Evolutionary conservation across 129 eudicot species (phyloP), one percentile per base, ranked within the genome.

Genomic region (Logfia minima): DNA sequence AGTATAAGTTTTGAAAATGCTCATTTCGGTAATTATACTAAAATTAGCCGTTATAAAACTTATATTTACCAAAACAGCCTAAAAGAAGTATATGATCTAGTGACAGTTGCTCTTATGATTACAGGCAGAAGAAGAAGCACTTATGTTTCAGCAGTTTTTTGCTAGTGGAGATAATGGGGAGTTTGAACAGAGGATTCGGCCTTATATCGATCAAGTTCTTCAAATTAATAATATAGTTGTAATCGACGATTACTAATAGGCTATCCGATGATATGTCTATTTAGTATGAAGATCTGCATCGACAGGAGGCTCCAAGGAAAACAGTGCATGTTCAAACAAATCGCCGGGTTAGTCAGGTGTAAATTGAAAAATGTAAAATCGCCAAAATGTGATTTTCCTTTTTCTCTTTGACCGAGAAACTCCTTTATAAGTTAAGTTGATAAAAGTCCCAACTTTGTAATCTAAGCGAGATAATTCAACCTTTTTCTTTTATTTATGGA

Each of bases 101-200:
- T 76, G 70, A 45, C 6, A 11, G 66, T 19, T 79, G 59, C 26
- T 22, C 37, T 81, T 32, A 77, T 74, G 66, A 58, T 68, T 68
- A 28, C 69, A 94, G 97, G 93, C 92, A n/a, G 96, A 94, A 84
- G 98, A 91, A 83, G 97, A 94, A 68, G 93, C 97, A 52, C 84
- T 94, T 74, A 90, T 91, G 96, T 71, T 84, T 83, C 97, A 91
- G 82, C 97, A 91, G 79, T 85, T 89, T 74, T 85, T 77, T 77
- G 87, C 75, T 24, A 45, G 48, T 65, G 93, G 78, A 81, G 87
- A 85, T 53, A 83, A 69, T 51, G 86, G 87, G 74, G 85, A 78
- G 61, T 80, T 94, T 14, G 87, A 89, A 83, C 83, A 82, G 82
- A 77, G 77, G 77, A 52, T 94, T 79, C 79, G 88, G 78, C 90